Evolutionary conservation across 2,329 filamentous ascomycete species (phyloP), one percentile per base, ranked within the genome.

Genomic region (Aspergillus vadensis): DNA sequence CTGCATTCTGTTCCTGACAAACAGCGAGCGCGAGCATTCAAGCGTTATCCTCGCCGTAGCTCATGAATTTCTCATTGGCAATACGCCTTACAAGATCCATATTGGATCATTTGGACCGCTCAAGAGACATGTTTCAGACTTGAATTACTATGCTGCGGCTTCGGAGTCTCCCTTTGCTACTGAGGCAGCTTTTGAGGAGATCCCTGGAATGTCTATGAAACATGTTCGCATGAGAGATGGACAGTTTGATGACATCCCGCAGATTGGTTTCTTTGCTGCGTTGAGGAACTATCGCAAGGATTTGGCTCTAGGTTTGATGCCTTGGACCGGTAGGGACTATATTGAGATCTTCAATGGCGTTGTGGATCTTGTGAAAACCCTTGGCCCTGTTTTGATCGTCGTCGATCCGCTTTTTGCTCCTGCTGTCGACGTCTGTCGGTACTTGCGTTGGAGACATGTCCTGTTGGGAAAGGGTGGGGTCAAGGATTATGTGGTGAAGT

Each of bases 391-490:
- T 48, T 38, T 80, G 4, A 62, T 79, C 5, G 72, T 77, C 1
- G 68, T 80, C 1, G 79, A 82, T 41, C 72, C 72, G 2, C 60
- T 78, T 3, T 76, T 82, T 58, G 65, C 70, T 0, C 77, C 77
- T 8, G 80, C 61, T 1, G 52, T 79, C 4, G 77, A 80, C 23
- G 78, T 76, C 2, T 79, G 75, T 56, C 74, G 72, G 21, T 66
- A 70, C 9, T 54, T 74, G n/a, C 60, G 64, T 0, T 63, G 72
- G n/a, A 69, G 70, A 6, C 76, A 71, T 62, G 66, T 76, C 1
- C 63, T 77, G 4, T 62, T 82, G 23, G 76, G 74, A 27, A 79
- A 80, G 0, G 82, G 80, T 62, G 72, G 78, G 1, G 73, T 79
- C 59, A 77, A 78, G 57, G 78, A 81, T 4, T 78, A 78, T 44